phyloP scores from a whole-genome alignment of 2,329 filamentous ascomycete species.

The Nothophoma quercina region DNA sequence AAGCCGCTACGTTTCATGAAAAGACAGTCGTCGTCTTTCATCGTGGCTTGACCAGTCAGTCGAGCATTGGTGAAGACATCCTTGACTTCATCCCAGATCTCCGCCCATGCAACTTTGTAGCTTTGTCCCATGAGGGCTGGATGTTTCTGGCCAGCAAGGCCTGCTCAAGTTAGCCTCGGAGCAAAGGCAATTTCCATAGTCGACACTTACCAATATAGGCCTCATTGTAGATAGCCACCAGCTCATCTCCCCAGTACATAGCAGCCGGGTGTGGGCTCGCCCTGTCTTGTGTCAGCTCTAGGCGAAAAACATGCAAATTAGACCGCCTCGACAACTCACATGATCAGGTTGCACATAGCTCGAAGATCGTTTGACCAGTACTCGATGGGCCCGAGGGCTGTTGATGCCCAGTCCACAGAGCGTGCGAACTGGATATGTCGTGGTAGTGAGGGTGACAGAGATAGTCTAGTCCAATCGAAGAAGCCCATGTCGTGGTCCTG shows the following conservation, averaged over 20 bases:
- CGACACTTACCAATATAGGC: conserved; percentile 60
- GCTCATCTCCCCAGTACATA: conserved; percentile 80
- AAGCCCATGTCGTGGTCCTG: conserved; percentile 57
- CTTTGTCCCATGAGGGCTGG: conserved; percentile 76
- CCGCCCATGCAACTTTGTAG: conserved; percentile 73
- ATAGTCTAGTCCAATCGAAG: conserved; percentile 84
- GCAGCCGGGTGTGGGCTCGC: conserved; percentile 64
- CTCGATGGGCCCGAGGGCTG: conserved; percentile 77
- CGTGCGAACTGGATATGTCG: conserved; percentile 77
- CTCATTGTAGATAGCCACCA: conserved; percentile 75
- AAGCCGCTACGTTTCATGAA: conserved; percentile 75
- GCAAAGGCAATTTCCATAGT: background rate
- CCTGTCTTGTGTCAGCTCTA: conserved; percentile 28
- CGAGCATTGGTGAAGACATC: conserved; percentile 73
- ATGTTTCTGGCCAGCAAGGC: conserved; percentile 79
- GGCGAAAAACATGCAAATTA: background rate
- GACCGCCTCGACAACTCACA: conserved; percentile 54
- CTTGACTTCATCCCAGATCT: conserved; percentile 76
- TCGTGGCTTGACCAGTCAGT: conserved; percentile 76
- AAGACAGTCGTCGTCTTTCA: conserved; percentile 83
- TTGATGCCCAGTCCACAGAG: conserved; percentile 75
- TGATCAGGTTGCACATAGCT: conserved; percentile 81
- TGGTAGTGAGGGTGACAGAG: conserved; percentile 68
- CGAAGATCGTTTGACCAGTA: conserved; percentile 75
- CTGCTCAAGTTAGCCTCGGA: conserved; percentile 24